Evolutionary conservation across 192 early-diverging fungal genomes (phyloP).

Genomic region (Mortierella claussenii): DNA sequence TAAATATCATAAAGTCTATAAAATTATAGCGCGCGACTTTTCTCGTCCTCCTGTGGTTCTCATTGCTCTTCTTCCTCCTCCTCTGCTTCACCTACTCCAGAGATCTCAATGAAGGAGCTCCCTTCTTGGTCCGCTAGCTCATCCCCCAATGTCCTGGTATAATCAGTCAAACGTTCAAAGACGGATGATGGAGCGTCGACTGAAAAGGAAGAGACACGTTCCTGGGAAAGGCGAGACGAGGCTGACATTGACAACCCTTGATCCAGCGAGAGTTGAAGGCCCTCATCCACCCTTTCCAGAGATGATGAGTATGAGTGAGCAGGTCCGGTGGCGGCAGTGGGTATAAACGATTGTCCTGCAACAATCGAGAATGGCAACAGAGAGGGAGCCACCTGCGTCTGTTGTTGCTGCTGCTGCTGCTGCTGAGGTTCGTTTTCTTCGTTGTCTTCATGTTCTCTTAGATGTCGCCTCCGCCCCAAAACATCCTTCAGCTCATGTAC

Average conservation of each 20-base stretch:
- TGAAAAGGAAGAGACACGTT: too few relatives aligned
- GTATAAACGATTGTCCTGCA: constrained; percentile 2
- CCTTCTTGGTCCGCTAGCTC: constrained; percentile 1
- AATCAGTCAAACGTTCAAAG: constrained; percentile 10
- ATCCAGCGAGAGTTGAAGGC: constrained; percentile 9
- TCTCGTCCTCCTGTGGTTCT: constrained; percentile 8
- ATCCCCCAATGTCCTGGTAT: constrained; percentile 4
- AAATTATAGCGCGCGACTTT: too few relatives aligned
- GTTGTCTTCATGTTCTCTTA: constrained; percentile 34
- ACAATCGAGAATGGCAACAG: too few relatives aligned
- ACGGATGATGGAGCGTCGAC: constrained; percentile 2
- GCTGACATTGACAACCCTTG: not conserved
- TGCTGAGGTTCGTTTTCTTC: not conserved
- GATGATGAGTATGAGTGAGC: not conserved
- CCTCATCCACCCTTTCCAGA: not conserved
- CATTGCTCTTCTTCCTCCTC: constrained; percentile 11
- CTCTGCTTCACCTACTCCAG: constrained; percentile 36
- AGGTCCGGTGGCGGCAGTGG: not conserved
- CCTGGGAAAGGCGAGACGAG: not conserved
- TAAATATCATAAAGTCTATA: too few relatives aligned
- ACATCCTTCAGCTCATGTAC: constrained; percentile 69
- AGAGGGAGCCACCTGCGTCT: too few relatives aligned
- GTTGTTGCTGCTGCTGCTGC: too few relatives aligned
- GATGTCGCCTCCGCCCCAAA: constrained; percentile 53
- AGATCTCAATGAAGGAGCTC: constrained; percentile 28